A percentile compares a stretch with the other conserved stretches of the same genome.
Conservation (phyloP, 2,329 filamentous ascomycete species). For the Cytospora paraplurivora region DNA sequence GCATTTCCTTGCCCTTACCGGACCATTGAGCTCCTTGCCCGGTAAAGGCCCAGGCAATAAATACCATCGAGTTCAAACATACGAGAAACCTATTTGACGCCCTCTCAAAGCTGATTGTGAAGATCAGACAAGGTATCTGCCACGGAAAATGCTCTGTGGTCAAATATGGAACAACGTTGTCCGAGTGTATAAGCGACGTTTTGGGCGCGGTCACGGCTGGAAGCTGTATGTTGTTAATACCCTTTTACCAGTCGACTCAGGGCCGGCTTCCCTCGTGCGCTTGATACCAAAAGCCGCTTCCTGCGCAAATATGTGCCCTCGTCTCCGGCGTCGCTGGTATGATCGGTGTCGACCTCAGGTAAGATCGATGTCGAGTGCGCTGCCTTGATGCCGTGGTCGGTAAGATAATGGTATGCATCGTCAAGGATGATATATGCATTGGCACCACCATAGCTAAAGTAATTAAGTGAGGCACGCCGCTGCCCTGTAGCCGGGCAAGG, state of each 20-base stretch:
- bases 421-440: slow-evolving; percentile 7
- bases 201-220: too few relatives aligned
- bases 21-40: slow-evolving; percentile 32
- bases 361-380: not conserved
- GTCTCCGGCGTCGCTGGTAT: not conserved
- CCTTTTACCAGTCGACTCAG: too few relatives aligned
- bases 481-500: not conserved
- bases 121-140: too few relatives aligned
- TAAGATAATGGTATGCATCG: not conserved
- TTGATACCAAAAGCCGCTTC: too few relatives aligned
- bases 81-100: not conserved
- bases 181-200: too few relatives aligned
- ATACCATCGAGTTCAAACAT: not conserved
- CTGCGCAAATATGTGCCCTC: too few relatives aligned
- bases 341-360: too few relatives aligned
- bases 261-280: too few relatives aligned
- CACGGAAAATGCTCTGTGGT: too few relatives aligned
- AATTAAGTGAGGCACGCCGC: not conserved
- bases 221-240: too few relatives aligned
- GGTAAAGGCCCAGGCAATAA: slow-evolving; percentile 23
- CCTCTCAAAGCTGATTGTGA: not conserved
- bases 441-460: not conserved
- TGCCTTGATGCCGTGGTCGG: not conserved
- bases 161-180: too few relatives aligned
- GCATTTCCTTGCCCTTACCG: slow-evolving; percentile 32